Conservation (phyloP, 768 basidiomycete species). For the Russula abietina region DNA sequence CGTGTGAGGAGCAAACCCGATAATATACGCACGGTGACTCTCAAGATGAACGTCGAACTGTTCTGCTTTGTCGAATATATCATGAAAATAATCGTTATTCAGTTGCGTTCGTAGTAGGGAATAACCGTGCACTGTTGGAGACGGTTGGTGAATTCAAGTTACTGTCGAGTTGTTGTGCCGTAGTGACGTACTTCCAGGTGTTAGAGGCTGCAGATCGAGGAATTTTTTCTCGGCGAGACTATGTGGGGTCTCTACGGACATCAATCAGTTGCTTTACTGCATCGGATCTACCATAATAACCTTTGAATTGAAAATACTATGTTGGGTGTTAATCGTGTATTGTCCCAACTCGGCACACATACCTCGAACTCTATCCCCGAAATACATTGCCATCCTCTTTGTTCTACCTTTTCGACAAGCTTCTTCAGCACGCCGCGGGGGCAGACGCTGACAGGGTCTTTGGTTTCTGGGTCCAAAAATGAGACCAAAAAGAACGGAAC, state of each 20-base stretch:
- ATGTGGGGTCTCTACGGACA: constrained; percentile 65
- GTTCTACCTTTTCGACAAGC: constrained; percentile 45
- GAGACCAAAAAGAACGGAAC: constrained; percentile 91
- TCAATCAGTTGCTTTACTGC: background rate
- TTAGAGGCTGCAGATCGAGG: constrained; percentile 66
- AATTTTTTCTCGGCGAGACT: constrained; percentile 75
- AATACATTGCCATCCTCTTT: constrained; percentile 53
- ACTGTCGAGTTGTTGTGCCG: background rate
- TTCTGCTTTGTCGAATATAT: constrained; percentile 69
- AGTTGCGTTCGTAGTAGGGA: constrained; percentile 87
- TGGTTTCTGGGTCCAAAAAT: constrained; percentile 84
- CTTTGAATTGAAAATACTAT: constrained; percentile 89
- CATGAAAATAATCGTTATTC: constrained; percentile 85
- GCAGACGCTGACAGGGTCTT: constrained; percentile 69
- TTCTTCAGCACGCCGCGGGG: constrained; percentile 76
- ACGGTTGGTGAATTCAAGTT: background rate
- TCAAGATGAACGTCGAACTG: constrained; percentile 79
- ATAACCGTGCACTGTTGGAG: constrained; percentile 84
- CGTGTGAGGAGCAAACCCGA: background rate
- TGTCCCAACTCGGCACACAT: background rate
- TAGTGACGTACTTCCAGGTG: constrained; percentile 75
- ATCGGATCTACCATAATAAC: constrained; percentile 32
- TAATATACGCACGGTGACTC: constrained; percentile 57
- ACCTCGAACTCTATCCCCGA: constrained; percentile 96
- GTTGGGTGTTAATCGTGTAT: background rate